A percentile compares a stretch with the other conserved stretches of the same genome.
These are phyloP conservation scores for Mercurialis annua DNA, from an alignment of 345 rosid genomes.

Conservation along the genomic window DNA sequence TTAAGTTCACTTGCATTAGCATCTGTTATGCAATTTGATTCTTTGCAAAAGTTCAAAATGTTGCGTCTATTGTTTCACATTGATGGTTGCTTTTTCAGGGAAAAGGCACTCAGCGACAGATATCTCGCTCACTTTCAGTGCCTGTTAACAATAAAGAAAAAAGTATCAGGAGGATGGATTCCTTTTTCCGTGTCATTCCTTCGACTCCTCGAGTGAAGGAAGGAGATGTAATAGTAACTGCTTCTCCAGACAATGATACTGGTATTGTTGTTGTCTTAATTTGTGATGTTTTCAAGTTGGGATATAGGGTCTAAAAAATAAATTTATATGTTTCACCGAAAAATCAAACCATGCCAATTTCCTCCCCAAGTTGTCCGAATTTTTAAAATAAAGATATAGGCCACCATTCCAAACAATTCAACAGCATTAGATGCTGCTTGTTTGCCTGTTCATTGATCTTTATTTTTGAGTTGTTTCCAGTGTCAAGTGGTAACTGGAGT, in stretches of 20 bases:
- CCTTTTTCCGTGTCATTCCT: slow-evolving; percentile 83
- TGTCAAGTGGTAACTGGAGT: background rate
- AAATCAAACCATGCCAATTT: too few species aligned
- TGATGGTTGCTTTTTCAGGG: slow-evolving; percentile 42
- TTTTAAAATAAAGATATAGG: too few species aligned
- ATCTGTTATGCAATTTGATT: background rate
- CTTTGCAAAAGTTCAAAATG: background rate
- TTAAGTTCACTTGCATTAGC: background rate
- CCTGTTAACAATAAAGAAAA: slow-evolving; percentile 64
- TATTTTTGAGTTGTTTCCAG: background rate
- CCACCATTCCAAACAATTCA: too few species aligned
- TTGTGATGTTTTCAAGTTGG: background rate
- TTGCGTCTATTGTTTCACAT: background rate
- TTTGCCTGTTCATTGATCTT: background rate
- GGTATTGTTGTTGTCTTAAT: slow-evolving; percentile 31
- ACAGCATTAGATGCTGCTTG: background rate
- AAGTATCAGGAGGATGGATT: slow-evolving; percentile 70
- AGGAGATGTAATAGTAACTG: slow-evolving; percentile 38
- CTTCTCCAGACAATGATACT: slow-evolving; percentile 39
- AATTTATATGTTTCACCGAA: too few species aligned
- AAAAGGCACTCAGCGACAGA: slow-evolving; percentile 43
- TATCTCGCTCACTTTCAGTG: slow-evolving; percentile 80
- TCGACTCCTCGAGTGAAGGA: slow-evolving; percentile 76
- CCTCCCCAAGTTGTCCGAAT: too few species aligned
- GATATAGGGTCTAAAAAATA: background rate